Percentiles rank a stretch among this genome's conserved stretches.
These are phyloP conservation scores for Aurinia saxatilis DNA, from an alignment of 345 rosid genomes.

Conservation along the genomic window DNA sequence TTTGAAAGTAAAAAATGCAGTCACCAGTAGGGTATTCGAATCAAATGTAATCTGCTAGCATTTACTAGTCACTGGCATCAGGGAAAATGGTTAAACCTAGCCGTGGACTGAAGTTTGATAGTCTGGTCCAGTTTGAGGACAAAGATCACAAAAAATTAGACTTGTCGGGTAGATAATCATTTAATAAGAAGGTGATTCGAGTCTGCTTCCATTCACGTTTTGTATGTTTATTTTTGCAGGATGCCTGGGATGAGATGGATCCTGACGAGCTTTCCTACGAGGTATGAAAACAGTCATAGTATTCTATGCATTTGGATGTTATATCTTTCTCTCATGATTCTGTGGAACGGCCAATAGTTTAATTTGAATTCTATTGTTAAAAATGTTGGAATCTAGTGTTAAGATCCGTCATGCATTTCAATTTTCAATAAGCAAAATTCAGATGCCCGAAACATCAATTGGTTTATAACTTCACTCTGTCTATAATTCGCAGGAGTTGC, in stretches of 20 bases:
- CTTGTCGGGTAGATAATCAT: not conserved
- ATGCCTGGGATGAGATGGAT: conserved; percentile 89
- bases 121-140: not conserved
- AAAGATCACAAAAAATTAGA: not conserved
- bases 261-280: conserved; percentile 91
- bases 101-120: not conserved
- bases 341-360: not conserved
- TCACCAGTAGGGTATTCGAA: not conserved
- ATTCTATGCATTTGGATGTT: not conserved
- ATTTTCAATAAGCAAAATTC: not conserved
- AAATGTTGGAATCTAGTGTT: not conserved
- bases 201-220: not conserved
- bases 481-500: conserved; percentile 58
- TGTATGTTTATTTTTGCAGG: conserved; percentile 38
- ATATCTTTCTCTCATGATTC: not conserved
- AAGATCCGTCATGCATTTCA: not conserved
- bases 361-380: not conserved
- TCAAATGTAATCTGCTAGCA: not conserved
- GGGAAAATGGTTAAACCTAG: not conserved
- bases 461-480: not conserved
- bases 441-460: not conserved
- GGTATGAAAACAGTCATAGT: conserved; percentile 34
- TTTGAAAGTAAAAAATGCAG: not conserved
- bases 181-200: conserved; percentile 6
- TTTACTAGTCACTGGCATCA: not conserved